These are phyloP conservation scores for Simmondsia chinensis DNA, from an alignment of 148 eudicot genomes.

Conservation along the genomic window DNA sequence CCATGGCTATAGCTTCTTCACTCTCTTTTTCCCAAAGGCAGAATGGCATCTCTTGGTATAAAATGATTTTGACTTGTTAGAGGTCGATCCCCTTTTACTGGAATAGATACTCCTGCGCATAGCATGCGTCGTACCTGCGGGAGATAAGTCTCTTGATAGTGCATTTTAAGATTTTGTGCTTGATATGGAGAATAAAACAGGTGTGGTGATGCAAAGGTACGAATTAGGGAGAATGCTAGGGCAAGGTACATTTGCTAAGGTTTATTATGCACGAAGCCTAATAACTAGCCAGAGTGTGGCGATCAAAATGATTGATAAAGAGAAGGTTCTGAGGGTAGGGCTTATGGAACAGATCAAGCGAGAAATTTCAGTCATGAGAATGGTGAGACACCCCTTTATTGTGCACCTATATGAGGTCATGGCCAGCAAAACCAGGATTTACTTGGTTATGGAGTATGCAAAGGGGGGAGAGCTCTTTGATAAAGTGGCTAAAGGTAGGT, in stretches of 20 bases:
- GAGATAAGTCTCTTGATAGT: background rate
- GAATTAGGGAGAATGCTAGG: slow-evolving; percentile 63
- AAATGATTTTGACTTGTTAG: slow-evolving; percentile 1
- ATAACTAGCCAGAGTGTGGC: slow-evolving; percentile 58
- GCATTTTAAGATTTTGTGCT: background rate
- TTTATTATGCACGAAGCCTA: slow-evolving; percentile 51
- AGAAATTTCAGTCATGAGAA: slow-evolving; percentile 62
- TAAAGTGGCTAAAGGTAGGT: slow-evolving; percentile 56
- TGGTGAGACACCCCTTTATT: slow-evolving; percentile 54
- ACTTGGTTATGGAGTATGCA: slow-evolving; percentile 61
- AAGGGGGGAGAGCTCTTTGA: slow-evolving; percentile 83
- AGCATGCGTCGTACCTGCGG: too few species aligned
- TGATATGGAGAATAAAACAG: slow-evolving; percentile 36
- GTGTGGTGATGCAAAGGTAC: slow-evolving; percentile 46
- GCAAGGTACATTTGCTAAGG: slow-evolving; percentile 82
- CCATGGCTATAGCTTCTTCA: slow-evolving; percentile 9
- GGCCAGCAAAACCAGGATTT: slow-evolving; percentile 73
- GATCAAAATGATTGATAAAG: slow-evolving; percentile 66
- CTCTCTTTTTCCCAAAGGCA: slow-evolving; percentile 3
- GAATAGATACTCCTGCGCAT: too few species aligned
- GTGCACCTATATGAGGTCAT: slow-evolving; percentile 64
- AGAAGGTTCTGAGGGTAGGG: slow-evolving; percentile 46
- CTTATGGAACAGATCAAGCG: slow-evolving; percentile 57
- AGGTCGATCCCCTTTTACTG: slow-evolving; percentile 17
- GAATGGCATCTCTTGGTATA: background rate